Conservation (phyloP, 2,329 filamentous ascomycete genomes). For the Teratosphaeria epicoccoides region DNA sequence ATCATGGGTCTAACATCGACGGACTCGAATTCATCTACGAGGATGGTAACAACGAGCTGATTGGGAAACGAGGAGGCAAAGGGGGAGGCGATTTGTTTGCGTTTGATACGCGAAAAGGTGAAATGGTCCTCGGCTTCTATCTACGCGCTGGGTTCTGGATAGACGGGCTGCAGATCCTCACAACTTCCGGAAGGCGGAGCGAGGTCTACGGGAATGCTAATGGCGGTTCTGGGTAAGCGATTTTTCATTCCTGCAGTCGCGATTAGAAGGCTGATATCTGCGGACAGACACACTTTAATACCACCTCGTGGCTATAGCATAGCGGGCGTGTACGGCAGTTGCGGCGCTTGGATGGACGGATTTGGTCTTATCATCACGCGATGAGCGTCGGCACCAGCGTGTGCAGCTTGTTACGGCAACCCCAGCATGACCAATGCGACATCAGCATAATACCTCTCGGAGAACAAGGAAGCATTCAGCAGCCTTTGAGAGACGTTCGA, state of each 20-base stretch:
- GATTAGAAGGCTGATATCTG: neutral
- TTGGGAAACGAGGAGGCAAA: conserved; percentile 70
- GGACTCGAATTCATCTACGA: conserved; percentile 92
- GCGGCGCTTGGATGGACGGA: conserved; percentile 70
- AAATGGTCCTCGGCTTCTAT: conserved; percentile 78
- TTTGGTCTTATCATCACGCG: conserved; percentile 71
- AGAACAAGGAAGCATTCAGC: neutral
- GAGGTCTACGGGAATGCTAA: conserved; percentile 70
- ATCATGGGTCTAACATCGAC: conserved; percentile 65
- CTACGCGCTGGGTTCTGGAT: conserved; percentile 73
- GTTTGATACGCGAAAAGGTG: conserved; percentile 73
- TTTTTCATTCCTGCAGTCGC: neutral
- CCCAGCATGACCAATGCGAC: neutral
- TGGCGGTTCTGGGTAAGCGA: conserved; percentile 73
- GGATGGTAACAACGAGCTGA: conserved; percentile 70
- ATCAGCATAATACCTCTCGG: neutral
- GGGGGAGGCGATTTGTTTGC: conserved; percentile 62
- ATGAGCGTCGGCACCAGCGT: conserved; percentile 31
- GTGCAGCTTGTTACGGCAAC: neutral
- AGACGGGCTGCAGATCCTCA: conserved; percentile 81
- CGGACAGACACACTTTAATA: conserved; percentile 66
- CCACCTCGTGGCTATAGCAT: conserved; percentile 82
- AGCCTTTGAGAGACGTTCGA: neutral
- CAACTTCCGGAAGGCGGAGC: conserved; percentile 77
- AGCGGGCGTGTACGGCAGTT: conserved; percentile 76